Percentiles rank a stretch among this genome's conserved stretches.
Conservation (phyloP, 2,329 filamentous ascomycete species). For the Scytalidium sp. region DNA sequence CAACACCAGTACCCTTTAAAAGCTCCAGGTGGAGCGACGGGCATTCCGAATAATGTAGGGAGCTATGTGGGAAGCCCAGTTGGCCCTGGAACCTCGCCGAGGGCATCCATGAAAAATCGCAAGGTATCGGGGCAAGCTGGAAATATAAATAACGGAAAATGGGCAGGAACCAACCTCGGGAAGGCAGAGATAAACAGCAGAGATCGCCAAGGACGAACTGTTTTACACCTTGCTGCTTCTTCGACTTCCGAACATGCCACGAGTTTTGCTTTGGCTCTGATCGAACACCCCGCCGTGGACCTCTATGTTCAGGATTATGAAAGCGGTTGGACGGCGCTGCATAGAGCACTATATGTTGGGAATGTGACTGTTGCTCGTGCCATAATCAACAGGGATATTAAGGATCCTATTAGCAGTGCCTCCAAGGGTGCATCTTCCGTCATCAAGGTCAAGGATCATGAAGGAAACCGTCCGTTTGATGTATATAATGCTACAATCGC, state of each 20-base stretch:
- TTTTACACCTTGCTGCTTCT: slow-evolving; percentile 81
- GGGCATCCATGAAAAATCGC: slow-evolving; percentile 45
- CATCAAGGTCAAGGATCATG: slow-evolving; percentile 93
- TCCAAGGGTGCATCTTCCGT: slow-evolving; percentile 64
- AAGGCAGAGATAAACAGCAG: slow-evolving; percentile 78
- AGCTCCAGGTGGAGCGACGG: slow-evolving; percentile 43
- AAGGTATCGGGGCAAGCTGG: slow-evolving; percentile 50
- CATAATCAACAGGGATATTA: slow-evolving; percentile 72
- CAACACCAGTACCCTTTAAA: slow-evolving; percentile 49
- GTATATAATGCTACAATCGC: slow-evolving; percentile 86
- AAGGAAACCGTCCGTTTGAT: slow-evolving; percentile 93
- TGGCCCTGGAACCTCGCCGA: slow-evolving; percentile 44
- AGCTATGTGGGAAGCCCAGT: slow-evolving; percentile 29
- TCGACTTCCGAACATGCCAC: slow-evolving; percentile 67
- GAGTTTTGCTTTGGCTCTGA: slow-evolving; percentile 72
- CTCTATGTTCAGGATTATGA: slow-evolving; percentile 84
- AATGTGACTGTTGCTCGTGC: slow-evolving; percentile 83
- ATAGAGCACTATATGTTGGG: slow-evolving; percentile 85
- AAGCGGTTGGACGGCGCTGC: slow-evolving; percentile 93
- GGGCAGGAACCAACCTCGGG: slow-evolving; percentile 38
- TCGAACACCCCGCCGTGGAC: slow-evolving; percentile 81
- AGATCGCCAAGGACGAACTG: slow-evolving; percentile 76
- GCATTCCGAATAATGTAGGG: slow-evolving; percentile 36
- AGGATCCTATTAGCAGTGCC: slow-evolving; percentile 49
- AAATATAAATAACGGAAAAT: slow-evolving; percentile 38